Base-by-base conservation (phyloP, 805 yeast genomes). In the Ogataea allantospora region DNA sequence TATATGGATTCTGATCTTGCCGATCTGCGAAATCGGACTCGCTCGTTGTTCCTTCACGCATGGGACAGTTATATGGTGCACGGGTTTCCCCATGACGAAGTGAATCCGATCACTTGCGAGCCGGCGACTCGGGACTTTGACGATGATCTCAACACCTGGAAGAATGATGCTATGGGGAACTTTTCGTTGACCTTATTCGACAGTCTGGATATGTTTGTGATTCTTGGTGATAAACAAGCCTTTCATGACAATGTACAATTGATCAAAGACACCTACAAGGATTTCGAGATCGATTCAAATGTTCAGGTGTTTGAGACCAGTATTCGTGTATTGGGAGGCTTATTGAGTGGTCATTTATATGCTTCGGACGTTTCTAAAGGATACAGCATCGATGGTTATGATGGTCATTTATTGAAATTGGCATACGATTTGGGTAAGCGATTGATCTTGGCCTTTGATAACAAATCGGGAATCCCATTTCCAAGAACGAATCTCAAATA, bases 281-380 rank as follows among this genome's bases (percentile, higher is more conserved):
- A 66, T 32, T 87, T 87, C 54, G 70, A 77, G 26, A 69, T 77
- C 26, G 78, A 86, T 43, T 72, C 88, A 7, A 77, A 80, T 2
- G 82, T 89, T 0, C 97, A 89, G 54, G 95, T 89, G 1, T 89
- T 89, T 58, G 98, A 89, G 58, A 73, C 85, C 3, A 77, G 88
- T 5, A 89, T 91, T 12, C 63, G 98, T 26, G 75, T 86, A 2
- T 55, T 89, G 17, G 98, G 98, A 0, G 88, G 95, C 0, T 65
- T 89, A 20, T 54, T 89, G 15, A 80, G 91, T 2, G 77, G 87
- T 0, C 97, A 89, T 62, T 63, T 87, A 29, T 83, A 76, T 52
- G 85, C 87, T 0, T 62, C 73, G 0, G 77, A 74, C 43, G 65
- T 65, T 1, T 53, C 66, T 2, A 61, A 60, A 31, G 82, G 78